Evolutionary conservation across 2,329 filamentous ascomycete species (phyloP), one percentile per base, ranked within the genome.

Genomic region (Colletotrichum truncatum): DNA sequence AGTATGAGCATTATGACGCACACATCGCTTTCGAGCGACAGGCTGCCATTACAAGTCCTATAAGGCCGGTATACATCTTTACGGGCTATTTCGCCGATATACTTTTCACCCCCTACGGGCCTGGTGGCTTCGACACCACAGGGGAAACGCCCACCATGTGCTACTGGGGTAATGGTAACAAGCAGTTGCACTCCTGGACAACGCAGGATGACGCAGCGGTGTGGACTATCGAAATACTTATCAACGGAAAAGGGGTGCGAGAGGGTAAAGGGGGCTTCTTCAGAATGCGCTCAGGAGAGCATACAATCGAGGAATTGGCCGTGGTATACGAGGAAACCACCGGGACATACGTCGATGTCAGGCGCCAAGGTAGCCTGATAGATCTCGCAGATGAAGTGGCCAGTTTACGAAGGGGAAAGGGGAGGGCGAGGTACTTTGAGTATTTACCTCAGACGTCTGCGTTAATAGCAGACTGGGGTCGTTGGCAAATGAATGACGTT

Each of bases 1-100:
- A 74, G 9, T 66, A 72, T 28, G 74, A 78, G 52, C 63, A 62
- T n/a, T 80, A 80, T 65, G 76, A 79, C 59, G 34, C 71, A 0
- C 72, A 72, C 64, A 74, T 76, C 14, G 64, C 72, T n/a, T 78
- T 80, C 45, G 61, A 70, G n/a, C 67, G 72, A 3, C 72, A 77
- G 2, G 74, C 68, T n/a, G 68, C 68, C 9, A 49, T 75, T 11
- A 73, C 71, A 3, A 71, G 67, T 23, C 38, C 48, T 4, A 70
- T 79, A 30, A 72, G 72, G 12, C 73, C 75, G 3, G 62, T 77
- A 16, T 74, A 75, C 56, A 70, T 74, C 34, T 68, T 77, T 38
- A 73, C 69, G 18, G 76, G 76, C 5, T 61, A 71, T 10, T 59
- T 76, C 10, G 72, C 68, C 12, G 72, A 76, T 18, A 49, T 72